A percentile compares a stretch with the other conserved stretches of the same genome.
These are phyloP conservation scores for Discostella stelligeroides DNA, from an alignment of 108 stramenopile genomes.

Conservation along the genomic window DNA sequence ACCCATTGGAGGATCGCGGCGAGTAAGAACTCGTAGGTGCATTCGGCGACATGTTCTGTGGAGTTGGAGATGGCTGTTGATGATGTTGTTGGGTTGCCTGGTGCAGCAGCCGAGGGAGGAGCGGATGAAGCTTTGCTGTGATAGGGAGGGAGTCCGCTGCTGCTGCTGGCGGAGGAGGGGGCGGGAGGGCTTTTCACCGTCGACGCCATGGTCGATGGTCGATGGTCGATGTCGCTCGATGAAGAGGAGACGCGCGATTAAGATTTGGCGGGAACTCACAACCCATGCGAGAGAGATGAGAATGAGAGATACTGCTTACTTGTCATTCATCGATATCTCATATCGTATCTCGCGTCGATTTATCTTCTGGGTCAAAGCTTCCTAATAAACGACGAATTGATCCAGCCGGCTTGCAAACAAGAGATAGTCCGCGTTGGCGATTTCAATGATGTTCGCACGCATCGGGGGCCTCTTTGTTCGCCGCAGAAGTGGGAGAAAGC, in stretches of 20 bases:
- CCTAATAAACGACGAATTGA: too few species aligned
- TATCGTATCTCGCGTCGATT: too few species aligned
- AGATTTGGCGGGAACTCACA: too few species aligned
- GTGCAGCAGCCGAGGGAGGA: constrained; percentile 15
- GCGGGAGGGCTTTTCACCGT: constrained; percentile 3
- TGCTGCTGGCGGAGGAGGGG: constrained; percentile 15
- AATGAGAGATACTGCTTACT: too few species aligned
- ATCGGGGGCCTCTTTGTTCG: not conserved
- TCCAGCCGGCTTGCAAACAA: too few species aligned
- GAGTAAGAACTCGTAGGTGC: constrained; percentile 79
- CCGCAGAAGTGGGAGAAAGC: constrained; percentile 1
- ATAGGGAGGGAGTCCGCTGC: not conserved
- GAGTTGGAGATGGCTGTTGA: constrained; percentile 23
- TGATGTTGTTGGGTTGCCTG: constrained; percentile 16
- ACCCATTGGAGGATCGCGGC: constrained; percentile 78
- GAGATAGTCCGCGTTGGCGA: too few species aligned
- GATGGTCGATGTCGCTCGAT: not conserved
- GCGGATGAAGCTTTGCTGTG: constrained; percentile 12
- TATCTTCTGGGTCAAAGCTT: too few species aligned
- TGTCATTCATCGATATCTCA: too few species aligned
- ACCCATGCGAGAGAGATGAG: too few species aligned
- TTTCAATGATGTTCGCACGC: not conserved
- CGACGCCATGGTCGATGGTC: constrained; percentile 2
- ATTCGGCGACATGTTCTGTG: constrained; percentile 69
- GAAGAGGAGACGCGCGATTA: too few species aligned